These are phyloP conservation scores for Dictyostelium intermedium DNA, from an alignment of 78 protist genomes.

Conservation along the genomic window DNA sequence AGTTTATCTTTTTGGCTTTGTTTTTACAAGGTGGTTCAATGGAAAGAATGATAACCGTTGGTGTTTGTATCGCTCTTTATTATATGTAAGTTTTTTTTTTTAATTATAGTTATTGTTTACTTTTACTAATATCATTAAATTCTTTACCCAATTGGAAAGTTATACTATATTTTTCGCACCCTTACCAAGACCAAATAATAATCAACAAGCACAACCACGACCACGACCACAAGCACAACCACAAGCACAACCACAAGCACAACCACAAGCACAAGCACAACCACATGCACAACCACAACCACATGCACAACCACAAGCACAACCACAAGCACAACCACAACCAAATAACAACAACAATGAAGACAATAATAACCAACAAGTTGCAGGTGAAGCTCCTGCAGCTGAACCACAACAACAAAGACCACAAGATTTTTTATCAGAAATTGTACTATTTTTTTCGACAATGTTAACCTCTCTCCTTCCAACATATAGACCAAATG, in stretches of 20 bases:
- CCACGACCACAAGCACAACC: not conserved
- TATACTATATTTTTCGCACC: not conserved
- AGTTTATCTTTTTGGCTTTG: not conserved
- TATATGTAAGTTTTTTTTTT: not conserved
- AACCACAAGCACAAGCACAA: not conserved
- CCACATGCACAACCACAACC: too few relatives aligned
- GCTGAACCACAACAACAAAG: not conserved
- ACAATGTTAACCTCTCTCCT: not conserved
- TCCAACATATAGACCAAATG: constrained; percentile 1
- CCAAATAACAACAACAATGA: not conserved
- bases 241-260: not conserved
- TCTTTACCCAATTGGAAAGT: not conserved
- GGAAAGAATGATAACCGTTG: constrained; percentile 11
- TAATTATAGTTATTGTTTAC: not conserved
- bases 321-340: not conserved
- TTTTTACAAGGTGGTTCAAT: constrained; percentile 32
- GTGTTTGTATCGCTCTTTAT: not conserved
- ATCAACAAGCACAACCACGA: not conserved
- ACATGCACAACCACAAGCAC: not conserved
- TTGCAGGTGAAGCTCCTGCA: not conserved
- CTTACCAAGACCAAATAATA: not conserved
- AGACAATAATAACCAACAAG: not conserved
- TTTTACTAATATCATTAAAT: not conserved
- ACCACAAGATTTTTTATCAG: not conserved
- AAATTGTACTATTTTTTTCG: not conserved